phyloP scores from a whole-genome alignment of 2,329 filamentous ascomycete species.

The Saccharata proteae region DNA sequence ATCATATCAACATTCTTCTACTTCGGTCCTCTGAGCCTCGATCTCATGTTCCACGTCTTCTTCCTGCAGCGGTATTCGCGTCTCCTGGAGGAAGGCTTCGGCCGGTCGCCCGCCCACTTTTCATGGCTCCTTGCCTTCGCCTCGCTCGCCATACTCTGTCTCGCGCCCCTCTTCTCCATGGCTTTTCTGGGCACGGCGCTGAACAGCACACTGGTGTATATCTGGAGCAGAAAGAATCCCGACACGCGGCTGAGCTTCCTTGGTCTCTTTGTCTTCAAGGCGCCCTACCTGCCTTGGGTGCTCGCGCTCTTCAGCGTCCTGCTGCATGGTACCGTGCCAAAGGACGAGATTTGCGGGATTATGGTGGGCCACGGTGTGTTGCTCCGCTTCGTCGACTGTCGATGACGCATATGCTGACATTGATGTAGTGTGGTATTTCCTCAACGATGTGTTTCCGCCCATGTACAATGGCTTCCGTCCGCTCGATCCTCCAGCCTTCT shows the following conservation, averaged over 20 bases:
- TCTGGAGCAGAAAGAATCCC: slow-evolving; percentile 92
- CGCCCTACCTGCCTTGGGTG: slow-evolving; percentile 92
- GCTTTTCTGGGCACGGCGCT: slow-evolving; percentile 90
- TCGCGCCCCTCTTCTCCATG: slow-evolving; percentile 82
- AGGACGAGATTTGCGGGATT: slow-evolving; percentile 92
- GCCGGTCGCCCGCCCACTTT: slow-evolving; percentile 82
- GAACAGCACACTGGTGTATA: slow-evolving; percentile 89
- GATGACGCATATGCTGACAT: slow-evolving; percentile 2
- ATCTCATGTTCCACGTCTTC: slow-evolving; percentile 95
- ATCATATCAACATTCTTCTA: slow-evolving; percentile 95
- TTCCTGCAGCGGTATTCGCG: slow-evolving; percentile 95
- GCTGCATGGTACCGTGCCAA: slow-evolving; percentile 80
- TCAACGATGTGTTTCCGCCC: slow-evolving; percentile 89
- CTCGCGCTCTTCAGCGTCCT: slow-evolving; percentile 84
- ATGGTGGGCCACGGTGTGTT: slow-evolving; percentile 67
- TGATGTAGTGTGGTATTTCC: slow-evolving; percentile 77
- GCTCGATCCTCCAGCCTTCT: slow-evolving; percentile 81
- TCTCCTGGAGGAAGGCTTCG: slow-evolving; percentile 88
- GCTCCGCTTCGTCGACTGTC: slow-evolving; percentile 9
- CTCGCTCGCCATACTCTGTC: slow-evolving; percentile 61
- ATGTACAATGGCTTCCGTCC: slow-evolving; percentile 75
- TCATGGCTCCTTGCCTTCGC: slow-evolving; percentile 88
- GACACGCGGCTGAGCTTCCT: slow-evolving; percentile 79
- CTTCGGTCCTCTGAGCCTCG: slow-evolving; percentile 86
- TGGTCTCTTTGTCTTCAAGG: slow-evolving; percentile 79